Percentiles rank a stretch among this genome's conserved stretches.
Evolutionary conservation across 345 rosid genomes (phyloP).

Genomic region (Ceriops decandra): DNA sequence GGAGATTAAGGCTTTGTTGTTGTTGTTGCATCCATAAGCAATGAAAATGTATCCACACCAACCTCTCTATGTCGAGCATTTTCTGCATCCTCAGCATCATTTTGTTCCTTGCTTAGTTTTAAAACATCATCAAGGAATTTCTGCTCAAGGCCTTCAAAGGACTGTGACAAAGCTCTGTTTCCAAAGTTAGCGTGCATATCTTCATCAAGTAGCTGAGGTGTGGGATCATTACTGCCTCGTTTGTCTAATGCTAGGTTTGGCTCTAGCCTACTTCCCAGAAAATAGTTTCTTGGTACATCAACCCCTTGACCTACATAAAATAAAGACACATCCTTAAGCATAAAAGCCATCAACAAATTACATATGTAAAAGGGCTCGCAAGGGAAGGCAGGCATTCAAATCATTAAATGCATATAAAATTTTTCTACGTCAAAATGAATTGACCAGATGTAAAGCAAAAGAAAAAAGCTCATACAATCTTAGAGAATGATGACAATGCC

Average conservation of each 20-base stretch:
- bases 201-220: constrained; percentile 55
- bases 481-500: too few species aligned
- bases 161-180: constrained; percentile 38
- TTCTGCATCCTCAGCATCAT: constrained; percentile 80
- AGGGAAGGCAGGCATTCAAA: neutral
- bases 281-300: constrained; percentile 60
- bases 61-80: constrained; percentile 83
- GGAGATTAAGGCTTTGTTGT: too few species aligned
- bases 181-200: constrained; percentile 50
- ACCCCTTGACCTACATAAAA: constrained; percentile 58
- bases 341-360: too few species aligned
- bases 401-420: neutral
- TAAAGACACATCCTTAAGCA: constrained; percentile 16
- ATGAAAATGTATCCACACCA: constrained; percentile 15
- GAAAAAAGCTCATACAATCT: too few species aligned
- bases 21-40: constrained; percentile 1
- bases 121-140: constrained; percentile 64
- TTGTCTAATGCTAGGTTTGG: constrained; percentile 42
- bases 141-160: constrained; percentile 66
- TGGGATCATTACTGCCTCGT: constrained; percentile 43
- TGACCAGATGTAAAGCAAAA: too few species aligned
- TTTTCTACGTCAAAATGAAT: neutral
- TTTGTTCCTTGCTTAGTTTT: constrained; percentile 68
- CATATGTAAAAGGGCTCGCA: too few species aligned
- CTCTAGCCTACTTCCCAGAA: constrained; percentile 56